These are phyloP conservation scores for Ophiostoma triangulosporum DNA, from an alignment of 2,329 filamentous ascomycete species.

Conservation along the genomic window DNA sequence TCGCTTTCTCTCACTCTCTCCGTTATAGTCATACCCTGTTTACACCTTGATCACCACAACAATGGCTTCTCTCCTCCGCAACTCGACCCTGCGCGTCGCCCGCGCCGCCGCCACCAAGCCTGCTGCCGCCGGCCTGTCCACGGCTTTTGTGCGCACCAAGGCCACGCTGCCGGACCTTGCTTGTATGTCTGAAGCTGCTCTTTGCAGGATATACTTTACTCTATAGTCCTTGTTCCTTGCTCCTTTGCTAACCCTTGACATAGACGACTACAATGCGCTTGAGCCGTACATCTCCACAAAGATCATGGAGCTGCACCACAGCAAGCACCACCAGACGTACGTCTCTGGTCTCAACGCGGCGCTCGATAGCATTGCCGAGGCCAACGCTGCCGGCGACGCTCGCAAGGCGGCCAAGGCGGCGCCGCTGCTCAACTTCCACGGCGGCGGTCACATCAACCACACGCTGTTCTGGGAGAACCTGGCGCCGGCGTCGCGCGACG, in stretches of 20 bases:
- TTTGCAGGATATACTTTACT: background rate
- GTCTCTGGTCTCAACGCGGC: slow-evolving; percentile 62
- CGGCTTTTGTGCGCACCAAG: slow-evolving; percentile 72
- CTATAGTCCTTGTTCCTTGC: background rate
- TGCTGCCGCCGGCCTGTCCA: slow-evolving; percentile 49
- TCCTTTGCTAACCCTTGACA: background rate
- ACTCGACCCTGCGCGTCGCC: slow-evolving; percentile 60
- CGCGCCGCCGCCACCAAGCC: slow-evolving; percentile 54
- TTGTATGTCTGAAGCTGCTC: slow-evolving; percentile 28
- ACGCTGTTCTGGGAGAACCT: slow-evolving; percentile 85
- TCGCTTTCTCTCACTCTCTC: background rate
- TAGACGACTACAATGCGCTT: slow-evolving; percentile 93
- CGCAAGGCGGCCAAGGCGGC: slow-evolving; percentile 36
- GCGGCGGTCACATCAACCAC: slow-evolving; percentile 88
- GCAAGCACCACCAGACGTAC: slow-evolving; percentile 69
- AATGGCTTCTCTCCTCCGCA: slow-evolving; percentile 19
- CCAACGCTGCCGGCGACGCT: slow-evolving; percentile 48
- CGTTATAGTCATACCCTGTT: background rate
- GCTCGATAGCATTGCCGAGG: slow-evolving; percentile 45
- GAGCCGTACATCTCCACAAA: slow-evolving; percentile 67
- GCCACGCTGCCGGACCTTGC: slow-evolving; percentile 84
- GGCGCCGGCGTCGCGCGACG: slow-evolving; percentile 48
- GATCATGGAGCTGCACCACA: slow-evolving; percentile 73
- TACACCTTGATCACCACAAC: background rate
- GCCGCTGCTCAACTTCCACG: slow-evolving; percentile 65